Evolutionary conservation across 179 eudicot species (phyloP).

Genomic region (Silene vulgaris): DNA sequence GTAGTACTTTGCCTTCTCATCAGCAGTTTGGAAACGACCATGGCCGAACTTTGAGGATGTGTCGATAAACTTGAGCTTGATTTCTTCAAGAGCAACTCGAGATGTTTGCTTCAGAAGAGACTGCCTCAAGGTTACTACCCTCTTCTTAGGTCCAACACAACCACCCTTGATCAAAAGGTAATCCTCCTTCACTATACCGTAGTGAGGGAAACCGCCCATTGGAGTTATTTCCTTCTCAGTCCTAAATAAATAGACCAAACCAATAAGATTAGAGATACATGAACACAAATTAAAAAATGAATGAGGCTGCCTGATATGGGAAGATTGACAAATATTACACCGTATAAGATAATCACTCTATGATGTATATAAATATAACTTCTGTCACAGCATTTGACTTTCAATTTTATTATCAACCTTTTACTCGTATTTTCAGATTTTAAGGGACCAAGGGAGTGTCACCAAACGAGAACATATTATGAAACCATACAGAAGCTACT

Average conservation of each 20-base stretch:
- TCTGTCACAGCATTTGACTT: too few species aligned
- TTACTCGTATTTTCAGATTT: too few species aligned
- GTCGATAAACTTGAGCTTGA: constrained; percentile 44
- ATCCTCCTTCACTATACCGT: constrained; percentile 48
- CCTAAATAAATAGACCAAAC: constrained; percentile 18
- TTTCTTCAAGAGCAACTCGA: constrained; percentile 39
- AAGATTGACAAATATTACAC: too few species aligned
- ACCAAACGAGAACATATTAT: not conserved
- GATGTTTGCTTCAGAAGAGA: constrained; percentile 46
- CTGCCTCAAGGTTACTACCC: constrained; percentile 47
- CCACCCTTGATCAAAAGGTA: constrained; percentile 46
- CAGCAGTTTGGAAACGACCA: constrained; percentile 43
- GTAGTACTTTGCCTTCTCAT: constrained; percentile 35
- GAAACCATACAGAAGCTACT: not conserved
- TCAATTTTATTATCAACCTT: too few species aligned
- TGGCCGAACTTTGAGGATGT: constrained; percentile 50
- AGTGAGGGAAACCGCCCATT: constrained; percentile 53
- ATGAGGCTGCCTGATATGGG: too few species aligned
- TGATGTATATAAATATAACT: too few species aligned
- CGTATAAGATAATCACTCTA: too few species aligned
- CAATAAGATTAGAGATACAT: not conserved
- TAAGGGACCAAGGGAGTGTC: too few species aligned
- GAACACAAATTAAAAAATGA: too few species aligned
- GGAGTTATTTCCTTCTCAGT: constrained; percentile 48
- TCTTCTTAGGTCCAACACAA: constrained; percentile 45